Evolutionary conservation across 1,139 yeast genomes (phyloP), one percentile per base, ranked within the genome.

Genomic region (Geotrichum fermentans): DNA sequence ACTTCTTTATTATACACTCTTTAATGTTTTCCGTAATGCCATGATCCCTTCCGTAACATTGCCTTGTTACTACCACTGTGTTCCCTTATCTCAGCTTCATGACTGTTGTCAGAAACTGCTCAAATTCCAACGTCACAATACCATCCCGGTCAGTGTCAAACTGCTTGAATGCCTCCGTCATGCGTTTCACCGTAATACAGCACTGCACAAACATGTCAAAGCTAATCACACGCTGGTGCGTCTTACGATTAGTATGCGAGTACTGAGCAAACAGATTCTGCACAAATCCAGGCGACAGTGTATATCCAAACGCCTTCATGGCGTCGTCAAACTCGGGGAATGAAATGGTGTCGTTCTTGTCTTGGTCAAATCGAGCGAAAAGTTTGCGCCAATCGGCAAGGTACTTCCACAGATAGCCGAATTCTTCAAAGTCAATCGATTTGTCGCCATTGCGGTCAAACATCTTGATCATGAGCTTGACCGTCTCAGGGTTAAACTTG

Each of bases 181-280:
- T 75, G 55, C 86, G 78, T 64, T 88, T 74, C 58, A 87, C 70
- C 73, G 86, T 83, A 30, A 86, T 85, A 57, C 88, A 74, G 50
- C 86, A 74, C 62, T 87, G 95, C 40, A 87, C 89, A 66, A 87
- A 87, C 63, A 81, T 76, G 65, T 88, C 96, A 64, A 87, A 88
- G 55, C 84, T 81, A 64, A 87, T 72, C 55, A 78, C 82, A 20
- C 81, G 82, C 55, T 77, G 64, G 44, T 74, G 74, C 37, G 67
- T 65, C 36, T 65, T 57, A 52, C 71, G 56, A 61, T 70, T 61
- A 53, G 64, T 57, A 59, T 73, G 65, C 34, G 83, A 75, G 61
- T 82, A 83, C 52, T 75, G 77, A 55, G 73, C 79, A 61, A 82
- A 83, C 50, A 83, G 68, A 61, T 77, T 80, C 50, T 79, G 71